A percentile compares a stretch with the other conserved stretches of the same genome.
Evolutionary conservation across 2,329 filamentous ascomycete species (phyloP).

Genomic region (Passalora sequoiae): DNA sequence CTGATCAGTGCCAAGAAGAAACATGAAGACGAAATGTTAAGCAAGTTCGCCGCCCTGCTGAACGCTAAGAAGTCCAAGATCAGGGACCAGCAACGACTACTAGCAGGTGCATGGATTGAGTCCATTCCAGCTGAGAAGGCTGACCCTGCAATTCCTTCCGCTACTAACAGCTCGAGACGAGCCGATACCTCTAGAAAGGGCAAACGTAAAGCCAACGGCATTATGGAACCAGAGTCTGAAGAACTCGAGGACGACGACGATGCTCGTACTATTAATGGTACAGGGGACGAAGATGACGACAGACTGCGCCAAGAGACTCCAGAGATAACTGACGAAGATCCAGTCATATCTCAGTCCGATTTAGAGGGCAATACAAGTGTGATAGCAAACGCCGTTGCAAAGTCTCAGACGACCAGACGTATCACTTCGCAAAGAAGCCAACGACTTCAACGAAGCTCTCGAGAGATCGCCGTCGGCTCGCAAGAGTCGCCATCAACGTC

Average conservation of each 20-base stretch:
- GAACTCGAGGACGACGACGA: conserved; percentile 40
- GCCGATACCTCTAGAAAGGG: conserved; percentile 26
- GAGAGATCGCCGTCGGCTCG: conserved; percentile 15
- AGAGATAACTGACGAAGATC: conserved; percentile 17
- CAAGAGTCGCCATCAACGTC: conserved; percentile 13
- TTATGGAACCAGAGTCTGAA: conserved; percentile 38
- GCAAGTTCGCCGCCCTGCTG: conserved; percentile 64
- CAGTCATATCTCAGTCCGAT: background rate
- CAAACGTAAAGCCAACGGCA: conserved; percentile 33
- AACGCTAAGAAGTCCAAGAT: conserved; percentile 81
- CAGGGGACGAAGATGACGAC: conserved; percentile 22
- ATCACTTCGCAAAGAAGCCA: background rate
- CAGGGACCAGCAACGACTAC: conserved; percentile 62
- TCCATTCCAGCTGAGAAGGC: conserved; percentile 46
- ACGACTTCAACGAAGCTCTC: background rate
- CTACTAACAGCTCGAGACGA: conserved; percentile 12
- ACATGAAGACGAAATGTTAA: conserved; percentile 61
- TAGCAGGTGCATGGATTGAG: conserved; percentile 57
- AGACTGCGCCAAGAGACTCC: conserved; percentile 14
- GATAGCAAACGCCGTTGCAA: background rate
- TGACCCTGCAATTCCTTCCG: conserved; percentile 10
- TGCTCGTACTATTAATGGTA: conserved; percentile 25
- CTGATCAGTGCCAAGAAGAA: conserved; percentile 61
- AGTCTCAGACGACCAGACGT: conserved; percentile 6
- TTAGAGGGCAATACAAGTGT: background rate